Conservation (phyloP, 345 rosid species). For the Rhizophora mangle region DNA sequence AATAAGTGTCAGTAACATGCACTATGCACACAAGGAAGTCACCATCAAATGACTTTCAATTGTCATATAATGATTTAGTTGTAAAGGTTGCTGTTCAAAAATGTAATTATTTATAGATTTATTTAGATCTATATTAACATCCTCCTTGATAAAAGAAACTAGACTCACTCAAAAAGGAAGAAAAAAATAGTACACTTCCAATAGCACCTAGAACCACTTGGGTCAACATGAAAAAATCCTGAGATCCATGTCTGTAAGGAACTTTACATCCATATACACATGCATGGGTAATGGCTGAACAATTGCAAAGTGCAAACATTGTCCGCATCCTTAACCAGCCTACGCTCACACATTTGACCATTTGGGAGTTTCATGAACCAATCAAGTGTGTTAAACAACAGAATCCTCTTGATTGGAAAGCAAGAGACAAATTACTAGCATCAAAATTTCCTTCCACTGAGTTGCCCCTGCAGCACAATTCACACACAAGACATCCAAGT, state of each 20-base stretch:
- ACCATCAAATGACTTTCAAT: no score
- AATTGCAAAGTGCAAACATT: not conserved
- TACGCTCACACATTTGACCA: not conserved
- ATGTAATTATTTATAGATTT: not conserved
- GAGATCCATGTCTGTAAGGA: not conserved
- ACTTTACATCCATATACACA: not conserved
- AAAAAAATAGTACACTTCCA: no score
- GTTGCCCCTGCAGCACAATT: conserved; percentile 4
- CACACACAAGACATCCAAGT: not conserved
- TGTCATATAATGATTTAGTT: no score
- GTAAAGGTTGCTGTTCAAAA: not conserved
- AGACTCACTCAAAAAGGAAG: no score
- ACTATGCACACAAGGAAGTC: no score
- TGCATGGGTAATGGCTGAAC: not conserved
- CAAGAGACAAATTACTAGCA: not conserved
- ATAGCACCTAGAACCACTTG: not conserved
- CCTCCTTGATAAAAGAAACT: no score
- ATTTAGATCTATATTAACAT: not conserved
- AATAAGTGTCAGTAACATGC: no score
- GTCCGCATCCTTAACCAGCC: conserved; percentile 1
- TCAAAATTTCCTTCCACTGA: not conserved
- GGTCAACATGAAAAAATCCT: not conserved
- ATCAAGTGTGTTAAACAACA: not conserved
- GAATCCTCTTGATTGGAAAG: not conserved
- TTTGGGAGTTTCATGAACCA: not conserved